Evolutionary conservation across 768 basidiomycete species (phyloP).

Genomic region (Lactarius tabidus): DNA sequence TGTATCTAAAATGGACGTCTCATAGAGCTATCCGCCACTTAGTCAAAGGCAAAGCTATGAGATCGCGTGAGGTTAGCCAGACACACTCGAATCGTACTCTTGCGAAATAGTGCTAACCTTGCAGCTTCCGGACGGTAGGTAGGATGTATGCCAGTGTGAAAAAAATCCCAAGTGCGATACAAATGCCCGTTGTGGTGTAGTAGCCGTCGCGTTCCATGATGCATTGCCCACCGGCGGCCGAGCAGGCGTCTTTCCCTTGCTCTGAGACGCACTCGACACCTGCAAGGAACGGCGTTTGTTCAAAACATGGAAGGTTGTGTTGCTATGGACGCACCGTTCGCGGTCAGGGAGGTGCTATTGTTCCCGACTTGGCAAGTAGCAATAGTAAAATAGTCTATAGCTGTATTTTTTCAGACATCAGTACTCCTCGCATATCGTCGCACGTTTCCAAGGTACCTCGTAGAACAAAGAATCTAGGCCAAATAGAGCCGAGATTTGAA

Average conservation of each 20-base stretch:
- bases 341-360: slow-evolving; percentile 45
- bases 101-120: slow-evolving; percentile 60
- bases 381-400: slow-evolving; percentile 82
- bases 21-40: slow-evolving; percentile 65
- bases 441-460: slow-evolving; percentile 48
- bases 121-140: slow-evolving; percentile 79
- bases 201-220: slow-evolving; percentile 87
- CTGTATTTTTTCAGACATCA: slow-evolving; percentile 36
- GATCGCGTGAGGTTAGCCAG: neutral
- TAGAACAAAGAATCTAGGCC: slow-evolving; percentile 94
- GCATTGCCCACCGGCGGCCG: slow-evolving; percentile 71
- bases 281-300: slow-evolving; percentile 30
- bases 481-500: slow-evolving; percentile 95
- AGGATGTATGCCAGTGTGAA: slow-evolving; percentile 74
- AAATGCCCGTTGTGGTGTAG: slow-evolving; percentile 76
- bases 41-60: slow-evolving; percentile 58
- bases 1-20: neutral
- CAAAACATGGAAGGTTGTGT: neutral
- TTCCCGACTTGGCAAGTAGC: slow-evolving; percentile 77
- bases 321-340: slow-evolving; percentile 45
- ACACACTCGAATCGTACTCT: neutral
- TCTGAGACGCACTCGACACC: slow-evolving; percentile 91
- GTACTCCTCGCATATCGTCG: slow-evolving; percentile 4
- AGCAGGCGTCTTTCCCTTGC: slow-evolving; percentile 76
- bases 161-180: slow-evolving; percentile 69